These are phyloP conservation scores for Macrolepiota dolichaula DNA, from an alignment of 768 basidiomycete species.

Conservation along the genomic window DNA sequence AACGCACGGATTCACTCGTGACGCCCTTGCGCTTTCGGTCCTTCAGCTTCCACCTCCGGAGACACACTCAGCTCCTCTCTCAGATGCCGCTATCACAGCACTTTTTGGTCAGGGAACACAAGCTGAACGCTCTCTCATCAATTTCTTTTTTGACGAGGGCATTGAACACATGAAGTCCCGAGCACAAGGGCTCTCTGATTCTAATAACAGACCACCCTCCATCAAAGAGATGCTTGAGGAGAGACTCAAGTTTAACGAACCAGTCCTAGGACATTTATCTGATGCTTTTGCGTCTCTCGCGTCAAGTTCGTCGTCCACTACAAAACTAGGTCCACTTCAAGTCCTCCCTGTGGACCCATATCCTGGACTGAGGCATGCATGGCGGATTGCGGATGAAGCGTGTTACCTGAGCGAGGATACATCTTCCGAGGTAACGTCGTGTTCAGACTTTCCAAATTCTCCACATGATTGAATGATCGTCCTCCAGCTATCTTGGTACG, in stretches of 20 bases:
- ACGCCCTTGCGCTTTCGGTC: conserved; percentile 63
- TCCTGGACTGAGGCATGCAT: conserved; percentile 60
- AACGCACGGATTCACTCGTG: conserved; percentile 72
- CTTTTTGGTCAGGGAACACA: conserved; percentile 71
- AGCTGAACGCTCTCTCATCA: conserved; percentile 60
- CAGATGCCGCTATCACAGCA: conserved; percentile 66
- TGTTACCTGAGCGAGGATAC: conserved; percentile 55
- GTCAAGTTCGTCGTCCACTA: conserved; percentile 35
- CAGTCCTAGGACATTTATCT: conserved; percentile 60
- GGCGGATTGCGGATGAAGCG: conserved; percentile 64
- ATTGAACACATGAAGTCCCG: conserved; percentile 40
- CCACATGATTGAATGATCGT: conserved; percentile 1
- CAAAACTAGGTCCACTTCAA: conserved; percentile 13
- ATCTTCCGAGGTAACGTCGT: conserved; percentile 49
- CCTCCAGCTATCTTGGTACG: conserved; percentile 70
- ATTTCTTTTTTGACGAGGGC: conserved; percentile 75
- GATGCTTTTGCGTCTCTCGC: conserved; percentile 75
- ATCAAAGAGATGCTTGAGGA: conserved; percentile 51
- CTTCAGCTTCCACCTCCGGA: conserved; percentile 45
- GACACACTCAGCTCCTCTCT: conserved; percentile 55
- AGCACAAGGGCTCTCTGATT: conserved; percentile 6
- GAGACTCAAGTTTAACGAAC: conserved; percentile 63
- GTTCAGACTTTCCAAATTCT: background rate
- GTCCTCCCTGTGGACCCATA: conserved; percentile 53
- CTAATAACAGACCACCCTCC: conserved; percentile 20